phyloP scores from a whole-genome alignment of 768 basidiomycete genomes.

The Boletus subparvulus region DNA sequence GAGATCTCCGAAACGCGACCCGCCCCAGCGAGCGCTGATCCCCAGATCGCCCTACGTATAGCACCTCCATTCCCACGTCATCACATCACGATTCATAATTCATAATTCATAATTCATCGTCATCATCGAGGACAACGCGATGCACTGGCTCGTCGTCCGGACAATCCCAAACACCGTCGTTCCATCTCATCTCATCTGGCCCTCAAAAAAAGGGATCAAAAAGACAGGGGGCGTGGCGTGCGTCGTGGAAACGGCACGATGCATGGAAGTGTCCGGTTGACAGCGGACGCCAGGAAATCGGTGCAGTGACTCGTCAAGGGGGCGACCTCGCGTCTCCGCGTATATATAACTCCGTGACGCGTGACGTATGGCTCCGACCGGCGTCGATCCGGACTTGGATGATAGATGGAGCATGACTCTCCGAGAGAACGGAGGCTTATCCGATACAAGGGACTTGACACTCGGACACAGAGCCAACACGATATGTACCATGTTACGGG shows the following conservation, averaged over 20 bases:
- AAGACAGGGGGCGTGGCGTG: slow-evolving; percentile 2
- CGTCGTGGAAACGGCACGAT: slow-evolving; percentile 7
- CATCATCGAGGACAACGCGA: no score
- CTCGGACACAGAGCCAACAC: background rate
- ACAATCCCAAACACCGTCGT: no score
- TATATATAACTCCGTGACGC: background rate
- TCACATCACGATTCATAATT: no score
- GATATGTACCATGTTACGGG: slow-evolving; percentile 3
- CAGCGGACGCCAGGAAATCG: background rate
- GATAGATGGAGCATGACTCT: background rate
- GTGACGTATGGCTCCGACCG: background rate
- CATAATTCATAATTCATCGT: no score
- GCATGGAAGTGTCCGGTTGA: background rate
- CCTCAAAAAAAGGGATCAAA: no score
- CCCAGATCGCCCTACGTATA: no score
- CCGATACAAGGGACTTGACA: background rate
- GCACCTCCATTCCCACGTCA: no score
- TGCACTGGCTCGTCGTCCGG: no score
- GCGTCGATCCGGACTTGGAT: no score
- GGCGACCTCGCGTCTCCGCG: background rate
- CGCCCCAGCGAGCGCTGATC: no score
- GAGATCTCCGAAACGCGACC: no score
- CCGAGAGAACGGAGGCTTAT: background rate
- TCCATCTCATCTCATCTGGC: no score
- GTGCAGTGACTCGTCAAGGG: background rate